A percentile compares a stretch with the other conserved stretches of the same genome.
These are phyloP conservation scores for Phytopythium mirpurense DNA, from an alignment of 352 stramenopile species.

Conservation along the genomic window DNA sequence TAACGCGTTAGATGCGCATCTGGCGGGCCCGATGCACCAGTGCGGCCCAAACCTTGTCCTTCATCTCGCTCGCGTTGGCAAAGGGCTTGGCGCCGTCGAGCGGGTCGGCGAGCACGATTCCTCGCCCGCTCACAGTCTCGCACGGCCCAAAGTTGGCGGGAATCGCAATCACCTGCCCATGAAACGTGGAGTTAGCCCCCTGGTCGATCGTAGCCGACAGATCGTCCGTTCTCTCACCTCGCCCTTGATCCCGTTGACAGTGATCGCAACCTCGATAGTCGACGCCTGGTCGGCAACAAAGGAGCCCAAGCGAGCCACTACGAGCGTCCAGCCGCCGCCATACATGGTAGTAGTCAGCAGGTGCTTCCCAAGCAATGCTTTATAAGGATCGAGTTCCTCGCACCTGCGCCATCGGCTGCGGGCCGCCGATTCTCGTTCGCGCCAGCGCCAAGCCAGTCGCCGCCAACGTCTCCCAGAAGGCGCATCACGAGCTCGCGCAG, in stretches of 20 bases:
- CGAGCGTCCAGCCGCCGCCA: not conserved
- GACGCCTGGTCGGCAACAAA: constrained; percentile 67
- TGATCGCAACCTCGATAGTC: constrained; percentile 61
- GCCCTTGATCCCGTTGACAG: constrained; percentile 67
- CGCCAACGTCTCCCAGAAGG: constrained; percentile 24
- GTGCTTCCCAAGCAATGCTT: too few species aligned
- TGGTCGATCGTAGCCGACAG: not conserved
- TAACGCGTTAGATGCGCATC: too few species aligned
- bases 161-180: constrained; percentile 61
- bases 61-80: constrained; percentile 27
- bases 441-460: constrained; percentile 20
- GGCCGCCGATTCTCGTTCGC: constrained; percentile 29
- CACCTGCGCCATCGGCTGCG: constrained; percentile 48
- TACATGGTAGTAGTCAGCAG: constrained; percentile 3
- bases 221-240: constrained; percentile 28
- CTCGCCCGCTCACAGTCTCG: constrained; percentile 35
- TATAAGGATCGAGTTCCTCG: constrained; percentile 7
- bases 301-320: constrained; percentile 52
- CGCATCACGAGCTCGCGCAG: constrained; percentile 41
- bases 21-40: not conserved
- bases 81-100: constrained; percentile 51
- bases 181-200: too few species aligned
- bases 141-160: constrained; percentile 77
- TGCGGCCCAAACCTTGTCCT: constrained; percentile 32
- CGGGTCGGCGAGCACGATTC: constrained; percentile 46